Conservation (phyloP, 2,329 filamentous ascomycete species). For the Trichoderma guizhouense region DNA sequence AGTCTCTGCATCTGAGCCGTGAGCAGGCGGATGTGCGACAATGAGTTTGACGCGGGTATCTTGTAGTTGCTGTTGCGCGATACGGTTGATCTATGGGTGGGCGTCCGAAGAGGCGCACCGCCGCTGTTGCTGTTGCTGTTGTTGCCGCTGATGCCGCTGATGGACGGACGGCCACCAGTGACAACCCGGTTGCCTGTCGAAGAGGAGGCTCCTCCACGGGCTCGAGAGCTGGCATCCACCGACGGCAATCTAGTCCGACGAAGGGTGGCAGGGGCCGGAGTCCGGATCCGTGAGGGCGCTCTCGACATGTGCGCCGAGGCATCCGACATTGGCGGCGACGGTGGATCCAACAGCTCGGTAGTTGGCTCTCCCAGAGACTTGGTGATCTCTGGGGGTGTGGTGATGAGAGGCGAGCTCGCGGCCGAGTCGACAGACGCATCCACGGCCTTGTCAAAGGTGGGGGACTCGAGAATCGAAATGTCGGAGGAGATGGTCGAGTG, state of each 20-base stretch:
- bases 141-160: not conserved
- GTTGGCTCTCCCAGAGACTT: slow-evolving; percentile 61
- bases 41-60: slow-evolving; percentile 62
- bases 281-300: slow-evolving; percentile 41
- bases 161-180: slow-evolving; percentile 41
- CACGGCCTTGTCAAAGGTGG: slow-evolving; percentile 68
- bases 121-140: slow-evolving; percentile 22
- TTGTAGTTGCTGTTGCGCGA: slow-evolving; percentile 50
- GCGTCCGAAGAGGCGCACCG: slow-evolving; percentile 49
- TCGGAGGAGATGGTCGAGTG: slow-evolving; percentile 61
- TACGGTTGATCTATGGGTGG: slow-evolving; percentile 49
- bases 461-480: slow-evolving; percentile 63
- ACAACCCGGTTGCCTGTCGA: not conserved
- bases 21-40: slow-evolving; percentile 88
- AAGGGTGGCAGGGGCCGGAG: slow-evolving; percentile 28
- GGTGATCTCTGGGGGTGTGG: slow-evolving; percentile 68
- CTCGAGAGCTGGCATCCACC: slow-evolving; percentile 50
- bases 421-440: slow-evolving; percentile 76
- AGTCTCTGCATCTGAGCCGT: slow-evolving; percentile 97
- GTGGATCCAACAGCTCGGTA: slow-evolving; percentile 73
- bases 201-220: slow-evolving; percentile 35
- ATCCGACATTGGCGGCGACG: slow-evolving; percentile 91
- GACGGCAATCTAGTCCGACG: slow-evolving; percentile 55
- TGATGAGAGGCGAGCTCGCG: slow-evolving; percentile 86
- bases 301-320: slow-evolving; percentile 61